phyloP scores from a whole-genome alignment of 768 basidiomycete genomes.

The Cystobasidium ongulense region DNA sequence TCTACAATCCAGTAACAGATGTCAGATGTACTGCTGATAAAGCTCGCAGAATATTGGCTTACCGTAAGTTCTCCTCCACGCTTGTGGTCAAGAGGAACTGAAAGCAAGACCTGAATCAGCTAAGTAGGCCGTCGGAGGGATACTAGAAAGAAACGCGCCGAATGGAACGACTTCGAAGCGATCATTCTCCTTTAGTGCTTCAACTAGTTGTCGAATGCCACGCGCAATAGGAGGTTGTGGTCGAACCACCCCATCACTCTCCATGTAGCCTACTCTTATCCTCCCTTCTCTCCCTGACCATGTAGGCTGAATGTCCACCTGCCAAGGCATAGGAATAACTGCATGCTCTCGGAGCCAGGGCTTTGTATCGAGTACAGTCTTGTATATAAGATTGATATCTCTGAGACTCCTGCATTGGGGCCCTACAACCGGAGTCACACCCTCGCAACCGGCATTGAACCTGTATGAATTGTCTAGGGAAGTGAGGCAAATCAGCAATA shows the following conservation, averaged over 20 bases:
- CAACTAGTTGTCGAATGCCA: not conserved
- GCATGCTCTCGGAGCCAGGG: constrained; percentile 10
- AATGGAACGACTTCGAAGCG: constrained; percentile 1
- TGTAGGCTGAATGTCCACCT: not conserved
- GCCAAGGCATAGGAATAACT: constrained; percentile 11
- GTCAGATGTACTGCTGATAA: no score
- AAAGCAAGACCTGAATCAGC: not conserved
- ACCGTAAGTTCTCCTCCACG: not conserved
- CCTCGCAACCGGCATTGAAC: constrained; percentile 7
- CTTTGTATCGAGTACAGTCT: not conserved
- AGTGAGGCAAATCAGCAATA: not conserved
- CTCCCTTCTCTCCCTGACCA: constrained; percentile 6
- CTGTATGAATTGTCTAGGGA: not conserved
- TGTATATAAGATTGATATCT: not conserved
- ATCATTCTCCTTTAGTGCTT: not conserved
- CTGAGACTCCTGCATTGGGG: not conserved
- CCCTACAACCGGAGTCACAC: not conserved
- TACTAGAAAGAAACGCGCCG: not conserved
- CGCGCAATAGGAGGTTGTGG: constrained; percentile 13
- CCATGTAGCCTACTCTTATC: constrained; percentile 1
- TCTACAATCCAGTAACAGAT: not conserved
- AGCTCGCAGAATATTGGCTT: not conserved
- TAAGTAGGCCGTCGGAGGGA: not conserved
- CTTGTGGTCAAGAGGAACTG: not conserved
- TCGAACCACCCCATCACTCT: constrained; percentile 1